Conservation (phyloP, 1,139 yeast species). For the Kodamaea sp. region DNA sequence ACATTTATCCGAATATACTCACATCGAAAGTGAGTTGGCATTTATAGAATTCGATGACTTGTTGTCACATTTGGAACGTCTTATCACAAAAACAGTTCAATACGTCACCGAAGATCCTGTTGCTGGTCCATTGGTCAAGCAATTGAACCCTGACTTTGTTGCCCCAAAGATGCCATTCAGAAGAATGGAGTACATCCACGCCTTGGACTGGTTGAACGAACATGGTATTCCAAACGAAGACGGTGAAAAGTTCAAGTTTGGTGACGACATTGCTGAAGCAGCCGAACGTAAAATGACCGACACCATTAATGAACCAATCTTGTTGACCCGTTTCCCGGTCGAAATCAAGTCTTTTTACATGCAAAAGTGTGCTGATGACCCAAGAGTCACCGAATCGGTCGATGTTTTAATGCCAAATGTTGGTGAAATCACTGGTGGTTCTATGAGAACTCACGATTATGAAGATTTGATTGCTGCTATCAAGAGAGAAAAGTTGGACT, state of each 20-base stretch:
- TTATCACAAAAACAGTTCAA: slow-evolving; percentile 66
- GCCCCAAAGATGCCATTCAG: slow-evolving; percentile 83
- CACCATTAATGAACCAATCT: slow-evolving; percentile 84
- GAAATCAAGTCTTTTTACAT: slow-evolving; percentile 97
- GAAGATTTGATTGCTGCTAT: slow-evolving; percentile 87
- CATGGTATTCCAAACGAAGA: slow-evolving; percentile 93
- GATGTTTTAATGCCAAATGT: slow-evolving; percentile 98
- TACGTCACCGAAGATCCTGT: slow-evolving; percentile 84
- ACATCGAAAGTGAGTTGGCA: slow-evolving; percentile 90
- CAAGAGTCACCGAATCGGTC: slow-evolving; percentile 94
- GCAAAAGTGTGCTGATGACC: slow-evolving; percentile 88
- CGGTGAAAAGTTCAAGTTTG: slow-evolving; percentile 86
- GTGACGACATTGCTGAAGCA: slow-evolving; percentile 99
- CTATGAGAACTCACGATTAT: slow-evolving; percentile 87
- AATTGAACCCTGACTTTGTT: slow-evolving; percentile 86
- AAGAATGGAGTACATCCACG: slow-evolving; percentile 88
- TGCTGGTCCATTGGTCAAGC: slow-evolving; percentile 84
- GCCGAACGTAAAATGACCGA: slow-evolving; percentile 99
- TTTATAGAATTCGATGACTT: slow-evolving; percentile 85
- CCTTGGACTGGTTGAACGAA: slow-evolving; percentile 95
- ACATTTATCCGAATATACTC: slow-evolving; percentile 96
- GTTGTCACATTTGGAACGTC: slow-evolving; percentile 76
- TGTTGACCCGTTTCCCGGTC: slow-evolving; percentile 91
- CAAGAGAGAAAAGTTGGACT: slow-evolving; percentile 84
- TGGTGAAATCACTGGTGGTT: slow-evolving; percentile 97